A percentile compares a stretch with the other conserved stretches of the same genome.
Conservation (phyloP, 306 rosid species). For the Vigna reflexopilosa region DNA sequence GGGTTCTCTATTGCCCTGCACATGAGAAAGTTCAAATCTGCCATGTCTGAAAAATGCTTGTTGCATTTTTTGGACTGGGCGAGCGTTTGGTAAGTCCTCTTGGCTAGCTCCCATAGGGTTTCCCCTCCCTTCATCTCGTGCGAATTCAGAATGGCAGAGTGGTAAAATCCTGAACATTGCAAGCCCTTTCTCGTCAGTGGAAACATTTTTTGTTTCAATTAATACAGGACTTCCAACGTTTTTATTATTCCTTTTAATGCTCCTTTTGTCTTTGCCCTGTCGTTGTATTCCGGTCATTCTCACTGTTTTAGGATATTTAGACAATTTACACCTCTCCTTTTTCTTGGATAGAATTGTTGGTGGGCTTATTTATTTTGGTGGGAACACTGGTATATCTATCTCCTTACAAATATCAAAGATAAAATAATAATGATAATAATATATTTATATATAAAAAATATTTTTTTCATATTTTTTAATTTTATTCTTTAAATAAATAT, state of each 20-base stretch:
- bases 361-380: too few relatives aligned
- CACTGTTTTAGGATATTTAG: not conserved
- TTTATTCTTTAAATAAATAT: too few relatives aligned
- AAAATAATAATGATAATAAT: too few relatives aligned
- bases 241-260: not conserved
- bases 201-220: not conserved
- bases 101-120: conserved; percentile 65
- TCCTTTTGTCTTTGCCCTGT: not conserved
- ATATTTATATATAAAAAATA: too few relatives aligned
- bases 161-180: conserved; percentile 61
- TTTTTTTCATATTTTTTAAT: too few relatives aligned
- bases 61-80: conserved; percentile 49
- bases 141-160: conserved; percentile 63
- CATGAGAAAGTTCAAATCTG: conserved; percentile 64
- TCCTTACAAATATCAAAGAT: too few relatives aligned
- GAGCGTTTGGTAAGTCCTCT: conserved; percentile 50
- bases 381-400: too few relatives aligned
- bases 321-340: not conserved
- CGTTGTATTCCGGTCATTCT: not conserved
- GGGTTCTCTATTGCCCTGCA: conserved; percentile 70
- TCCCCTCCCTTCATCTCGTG: conserved; percentile 69
- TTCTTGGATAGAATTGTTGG: not conserved
- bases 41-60: conserved; percentile 72
- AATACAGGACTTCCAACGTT: not conserved
- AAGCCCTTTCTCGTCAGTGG: not conserved